Conservation (phyloP, 257 asterid species). For the Solanum chaucha region DNA sequence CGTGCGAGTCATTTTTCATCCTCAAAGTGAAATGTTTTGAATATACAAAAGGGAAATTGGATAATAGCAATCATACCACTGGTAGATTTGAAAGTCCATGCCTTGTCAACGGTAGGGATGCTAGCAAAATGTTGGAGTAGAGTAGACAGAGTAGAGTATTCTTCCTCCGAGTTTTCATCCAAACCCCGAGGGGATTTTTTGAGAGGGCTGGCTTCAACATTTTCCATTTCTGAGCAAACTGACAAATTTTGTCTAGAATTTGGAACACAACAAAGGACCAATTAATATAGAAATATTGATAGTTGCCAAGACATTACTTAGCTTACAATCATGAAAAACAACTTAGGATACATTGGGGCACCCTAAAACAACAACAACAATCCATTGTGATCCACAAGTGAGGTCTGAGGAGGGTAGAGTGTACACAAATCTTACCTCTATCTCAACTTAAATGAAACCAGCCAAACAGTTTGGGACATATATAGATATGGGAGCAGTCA, state of each 20-base stretch:
- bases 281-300: background rate
- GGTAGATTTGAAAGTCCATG: constrained; percentile 68
- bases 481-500: background rate
- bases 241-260: background rate
- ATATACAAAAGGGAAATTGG: background rate
- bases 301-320: background rate
- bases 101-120: constrained; percentile 71
- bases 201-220: constrained; percentile 21
- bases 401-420: background rate
- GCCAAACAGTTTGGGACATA: background rate
- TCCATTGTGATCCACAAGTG: background rate
- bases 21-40: background rate
- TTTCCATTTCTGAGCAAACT: constrained; percentile 24
- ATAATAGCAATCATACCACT: constrained; percentile 29
- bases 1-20: background rate
- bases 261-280: background rate
- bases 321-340: background rate
- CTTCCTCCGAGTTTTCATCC: constrained; percentile 44
- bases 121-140: constrained; percentile 59
- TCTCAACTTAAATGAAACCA: background rate
- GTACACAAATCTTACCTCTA: background rate
- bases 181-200: constrained; percentile 20
- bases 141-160: constrained; percentile 42
- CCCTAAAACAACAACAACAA: background rate
- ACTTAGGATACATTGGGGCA: background rate